These are phyloP conservation scores for Cyclotella choctawhatcheeana DNA, from an alignment of 108 stramenopile species.

Conservation along the genomic window DNA sequence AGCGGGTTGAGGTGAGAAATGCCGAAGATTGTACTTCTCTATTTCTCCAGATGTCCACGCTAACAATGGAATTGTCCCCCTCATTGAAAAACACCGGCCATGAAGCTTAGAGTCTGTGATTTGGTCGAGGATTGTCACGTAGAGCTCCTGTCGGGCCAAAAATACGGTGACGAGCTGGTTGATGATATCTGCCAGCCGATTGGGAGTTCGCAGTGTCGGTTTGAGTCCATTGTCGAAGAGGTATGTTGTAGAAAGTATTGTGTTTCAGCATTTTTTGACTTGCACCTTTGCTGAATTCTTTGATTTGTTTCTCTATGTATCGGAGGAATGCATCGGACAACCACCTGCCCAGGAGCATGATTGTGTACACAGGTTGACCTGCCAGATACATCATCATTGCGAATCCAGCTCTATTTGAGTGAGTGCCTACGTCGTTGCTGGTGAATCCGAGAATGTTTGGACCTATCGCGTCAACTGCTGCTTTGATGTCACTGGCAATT, in stretches of 20 bases:
- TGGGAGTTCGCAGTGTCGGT: slow-evolving; percentile 6
- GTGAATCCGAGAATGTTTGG: slow-evolving; percentile 10
- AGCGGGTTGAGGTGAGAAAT: too few relatives aligned
- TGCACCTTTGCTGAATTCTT: slow-evolving; percentile 20
- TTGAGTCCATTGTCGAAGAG: not conserved
- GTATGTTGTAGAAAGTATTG: slow-evolving; percentile 10
- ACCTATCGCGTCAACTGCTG: slow-evolving; percentile 23
- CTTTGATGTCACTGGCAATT: slow-evolving; percentile 1
- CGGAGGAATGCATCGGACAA: slow-evolving; percentile 12
- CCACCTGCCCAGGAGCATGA: slow-evolving; percentile 25
- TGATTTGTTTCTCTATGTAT: slow-evolving; percentile 25
- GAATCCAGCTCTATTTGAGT: slow-evolving; percentile 19
- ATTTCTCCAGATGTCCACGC: too few relatives aligned
- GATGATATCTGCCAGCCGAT: not conserved
- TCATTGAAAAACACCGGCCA: too few relatives aligned
- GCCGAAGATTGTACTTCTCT: too few relatives aligned
- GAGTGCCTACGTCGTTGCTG: slow-evolving; percentile 26
- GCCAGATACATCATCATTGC: slow-evolving; percentile 38
- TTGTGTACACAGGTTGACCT: not conserved
- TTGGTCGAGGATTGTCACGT: too few relatives aligned
- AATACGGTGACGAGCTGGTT: not conserved
- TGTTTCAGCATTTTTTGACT: not conserved
- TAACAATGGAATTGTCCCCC: too few relatives aligned
- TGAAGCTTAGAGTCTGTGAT: too few relatives aligned
- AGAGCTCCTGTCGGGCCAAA: not conserved